A percentile compares a stretch with the other conserved stretches of the same genome.
Evolutionary conservation across 2,329 filamentous ascomycete species (phyloP).

Genomic region (Mariannaea elegans): DNA sequence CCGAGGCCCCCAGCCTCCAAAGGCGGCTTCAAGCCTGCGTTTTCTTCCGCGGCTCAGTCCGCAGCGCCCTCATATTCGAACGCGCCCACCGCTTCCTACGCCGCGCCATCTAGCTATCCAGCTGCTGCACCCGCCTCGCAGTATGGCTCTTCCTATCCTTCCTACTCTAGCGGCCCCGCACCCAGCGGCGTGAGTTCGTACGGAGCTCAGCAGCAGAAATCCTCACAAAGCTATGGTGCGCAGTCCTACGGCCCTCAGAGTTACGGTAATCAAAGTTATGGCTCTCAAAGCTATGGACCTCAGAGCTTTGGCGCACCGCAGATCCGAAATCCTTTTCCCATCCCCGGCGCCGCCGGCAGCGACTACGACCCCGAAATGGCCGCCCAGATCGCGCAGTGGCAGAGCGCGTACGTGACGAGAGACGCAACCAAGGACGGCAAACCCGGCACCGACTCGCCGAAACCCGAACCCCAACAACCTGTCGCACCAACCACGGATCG

Average conservation of each 20-base stretch:
- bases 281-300: constrained; percentile 35
- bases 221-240: constrained; percentile 24
- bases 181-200: constrained; percentile 40
- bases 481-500: constrained; percentile 62
- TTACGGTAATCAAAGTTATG: constrained; percentile 38
- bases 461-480: constrained; percentile 50
- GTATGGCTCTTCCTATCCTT: constrained; percentile 55
- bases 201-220: constrained; percentile 35
- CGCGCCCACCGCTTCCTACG: constrained; percentile 37
- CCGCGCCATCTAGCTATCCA: constrained; percentile 46
- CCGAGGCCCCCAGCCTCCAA: constrained; percentile 75
- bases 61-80: constrained; percentile 51
- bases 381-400: constrained; percentile 93
- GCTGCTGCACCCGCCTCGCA: constrained; percentile 46
- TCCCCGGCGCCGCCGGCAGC: constrained; percentile 58
- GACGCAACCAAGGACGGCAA: constrained; percentile 56
- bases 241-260: constrained; percentile 29
- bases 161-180: constrained; percentile 45
- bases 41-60: constrained; percentile 50
- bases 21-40: constrained; percentile 60
- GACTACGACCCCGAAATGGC: constrained; percentile 82
- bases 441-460: constrained; percentile 46
- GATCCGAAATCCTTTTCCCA: constrained; percentile 83
- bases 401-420: constrained; percentile 82
- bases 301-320: constrained; percentile 63